Evolutionary conservation across 225 moss, liverwort and hornwort genomes (phyloP).

Genomic region (Marchantia polymorpha): DNA sequence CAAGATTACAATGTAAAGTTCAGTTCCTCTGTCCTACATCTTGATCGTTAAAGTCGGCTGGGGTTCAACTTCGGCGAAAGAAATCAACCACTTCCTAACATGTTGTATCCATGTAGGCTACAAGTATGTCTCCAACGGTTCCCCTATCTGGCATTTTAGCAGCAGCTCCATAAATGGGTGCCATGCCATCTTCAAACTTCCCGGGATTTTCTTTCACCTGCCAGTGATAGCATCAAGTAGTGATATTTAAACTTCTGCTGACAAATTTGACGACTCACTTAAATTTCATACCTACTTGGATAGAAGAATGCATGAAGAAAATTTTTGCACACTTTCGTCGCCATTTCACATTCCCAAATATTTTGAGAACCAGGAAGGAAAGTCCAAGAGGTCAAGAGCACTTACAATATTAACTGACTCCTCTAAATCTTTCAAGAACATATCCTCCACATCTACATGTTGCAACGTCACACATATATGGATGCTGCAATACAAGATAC

Average conservation of each 20-base stretch:
- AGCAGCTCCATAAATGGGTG: slow-evolving; percentile 94
- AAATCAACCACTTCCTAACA: slow-evolving; percentile 37
- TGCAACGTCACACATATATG: slow-evolving; percentile 97
- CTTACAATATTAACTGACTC: slow-evolving; percentile 70
- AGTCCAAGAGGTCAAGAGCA: slow-evolving; percentile 6
- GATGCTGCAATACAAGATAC: slow-evolving; percentile 43
- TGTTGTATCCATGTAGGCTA: slow-evolving; percentile 88
- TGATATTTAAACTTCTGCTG: not conserved
- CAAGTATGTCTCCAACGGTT: slow-evolving; percentile 78
- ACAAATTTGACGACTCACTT: not conserved
- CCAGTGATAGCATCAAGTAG: slow-evolving; percentile 8
- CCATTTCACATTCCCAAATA: not conserved
- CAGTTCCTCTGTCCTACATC: too few species aligned
- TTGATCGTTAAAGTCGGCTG: too few species aligned
- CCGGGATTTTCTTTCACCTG: slow-evolving; percentile 81
- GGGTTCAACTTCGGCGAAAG: too few species aligned
- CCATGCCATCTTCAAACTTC: slow-evolving; percentile 94
- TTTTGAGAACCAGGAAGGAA: not conserved
- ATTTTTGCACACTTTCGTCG: not conserved
- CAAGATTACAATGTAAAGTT: too few species aligned
- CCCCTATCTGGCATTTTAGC: slow-evolving; percentile 95
- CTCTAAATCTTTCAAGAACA: slow-evolving; percentile 65
- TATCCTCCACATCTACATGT: slow-evolving; percentile 68
- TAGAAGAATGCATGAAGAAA: not conserved
- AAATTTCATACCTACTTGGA: not conserved